Evolutionary conservation across 2,329 filamentous ascomycete species (phyloP), one percentile per base, ranked within the genome.

Genomic region (Albifimbria verrucaria): DNA sequence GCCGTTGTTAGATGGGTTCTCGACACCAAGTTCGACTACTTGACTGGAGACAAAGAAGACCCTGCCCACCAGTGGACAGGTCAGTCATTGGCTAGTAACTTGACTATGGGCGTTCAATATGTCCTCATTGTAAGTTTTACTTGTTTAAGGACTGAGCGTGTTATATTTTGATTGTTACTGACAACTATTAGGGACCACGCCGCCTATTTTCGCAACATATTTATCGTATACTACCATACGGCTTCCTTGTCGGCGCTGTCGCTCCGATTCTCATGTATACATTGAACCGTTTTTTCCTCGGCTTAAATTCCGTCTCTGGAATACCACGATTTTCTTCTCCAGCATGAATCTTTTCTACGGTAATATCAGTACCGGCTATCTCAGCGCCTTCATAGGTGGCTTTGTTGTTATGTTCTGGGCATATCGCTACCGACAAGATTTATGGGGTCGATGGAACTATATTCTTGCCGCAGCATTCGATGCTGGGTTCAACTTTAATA

Each of bases 31-130:
- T 69, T 72, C 15, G 78, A 83, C 32, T 84, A 79, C 57, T 63
- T 85, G 3, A 75, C 76, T 0, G 81, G 82, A 21, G 62, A 61
- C 4, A 68, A 74, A 49, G 67, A 67, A 1, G 82, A 86, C 55
- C 80, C 82, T 0, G 72, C 81, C 1, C 76, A 82, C 53, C 82
- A 86, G 59, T 86, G 82, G 83, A 85, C 82, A 0, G 83, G 78
- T 0, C 83, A 86, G 59, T 63, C 61, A 1, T 68, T 86, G 1
- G 72, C 77, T 0, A 69, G 66, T 2, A 78, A 75, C 21, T 72
- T 85, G 49, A 83, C 79, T 0, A 74, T 78, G 43, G 80, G 78
- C 2, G 77, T 83, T 2, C 81, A 85, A 62, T 86, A 85, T 55
- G 82, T 83, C 2, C 69, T 86, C 10, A 75, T 86, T 26, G 80